A percentile compares a stretch with the other conserved stretches of the same genome.
Conservation (phyloP, 805 yeast genomes). For the Tetrapisispora taiwanensis region DNA sequence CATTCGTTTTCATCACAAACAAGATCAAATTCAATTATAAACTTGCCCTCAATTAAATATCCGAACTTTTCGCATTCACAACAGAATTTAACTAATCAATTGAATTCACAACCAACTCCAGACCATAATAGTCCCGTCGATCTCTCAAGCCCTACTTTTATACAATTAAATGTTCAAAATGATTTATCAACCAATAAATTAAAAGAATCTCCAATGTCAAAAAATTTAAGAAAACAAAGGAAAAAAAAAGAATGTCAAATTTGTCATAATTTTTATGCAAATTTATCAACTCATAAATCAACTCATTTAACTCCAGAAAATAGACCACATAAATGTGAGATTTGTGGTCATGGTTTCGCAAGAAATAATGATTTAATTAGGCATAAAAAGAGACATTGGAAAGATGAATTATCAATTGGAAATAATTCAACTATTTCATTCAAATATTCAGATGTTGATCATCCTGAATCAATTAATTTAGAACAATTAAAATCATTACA, state of each 20-base stretch:
- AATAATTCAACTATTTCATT: not conserved
- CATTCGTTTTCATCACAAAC: not conserved
- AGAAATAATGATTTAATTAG: conserved; percentile 79
- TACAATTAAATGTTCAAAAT: not conserved
- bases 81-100: not conserved
- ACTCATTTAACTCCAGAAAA: conserved; percentile 63
- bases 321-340: conserved; percentile 68
- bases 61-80: too few relatives aligned
- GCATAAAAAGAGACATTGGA: conserved; percentile 79
- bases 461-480: conserved; percentile 6
- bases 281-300: conserved; percentile 73
- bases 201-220: not conserved
- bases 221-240: conserved; percentile 34
- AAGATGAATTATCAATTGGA: conserved; percentile 33
- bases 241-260: conserved; percentile 65
- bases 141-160: not conserved
- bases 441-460: not conserved
- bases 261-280: conserved; percentile 59
- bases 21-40: not conserved
- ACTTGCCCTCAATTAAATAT: conserved; percentile 1
- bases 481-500: conserved; percentile 23
- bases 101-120: not conserved
- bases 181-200: too few relatives aligned
- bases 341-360: conserved; percentile 78
- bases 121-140: not conserved